Evolutionary conservation across 108 stramenopile genomes (phyloP).

Genomic region (Cyclostephanos tholiformis): DNA sequence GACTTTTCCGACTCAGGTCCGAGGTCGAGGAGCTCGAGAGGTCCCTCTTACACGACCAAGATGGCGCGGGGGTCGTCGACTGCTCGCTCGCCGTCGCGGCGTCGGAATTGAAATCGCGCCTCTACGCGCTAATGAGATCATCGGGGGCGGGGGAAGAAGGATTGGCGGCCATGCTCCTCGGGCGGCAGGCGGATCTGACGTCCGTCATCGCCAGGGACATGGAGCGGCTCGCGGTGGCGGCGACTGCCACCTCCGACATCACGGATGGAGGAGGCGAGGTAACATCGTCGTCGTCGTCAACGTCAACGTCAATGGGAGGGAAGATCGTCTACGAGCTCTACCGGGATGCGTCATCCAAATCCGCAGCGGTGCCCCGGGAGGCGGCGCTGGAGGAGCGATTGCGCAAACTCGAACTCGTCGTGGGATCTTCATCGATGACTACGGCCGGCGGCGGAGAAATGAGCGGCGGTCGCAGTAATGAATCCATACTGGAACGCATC

Average conservation of each 20-base stretch:
- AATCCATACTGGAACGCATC: constrained; percentile 37
- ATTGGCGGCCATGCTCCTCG: constrained; percentile 13
- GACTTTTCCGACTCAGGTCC: constrained; percentile 27
- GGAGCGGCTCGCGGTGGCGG: constrained; percentile 5
- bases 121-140: constrained; percentile 14
- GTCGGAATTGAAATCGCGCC: constrained; percentile 31
- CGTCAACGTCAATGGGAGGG: constrained; percentile 1
- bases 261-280: not conserved
- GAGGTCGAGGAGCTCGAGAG: constrained; percentile 45
- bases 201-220: constrained; percentile 35
- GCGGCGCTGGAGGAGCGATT: constrained; percentile 37
- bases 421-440: constrained; percentile 14
- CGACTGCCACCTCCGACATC: constrained; percentile 6
- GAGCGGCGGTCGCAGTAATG: not conserved
- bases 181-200: constrained; percentile 40
- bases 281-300: constrained; percentile 10
- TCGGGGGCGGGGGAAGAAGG: not conserved
- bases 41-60: constrained; percentile 5
- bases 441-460: not conserved
- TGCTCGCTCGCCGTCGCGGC: constrained; percentile 7
- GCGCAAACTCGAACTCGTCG: constrained; percentile 34
- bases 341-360: not conserved
- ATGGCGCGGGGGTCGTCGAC: not conserved
- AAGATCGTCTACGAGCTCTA: not conserved
- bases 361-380: constrained; percentile 14